Evolutionary conservation across 345 rosid genomes (phyloP).

Genomic region (Mallotus nudiflorus): DNA sequence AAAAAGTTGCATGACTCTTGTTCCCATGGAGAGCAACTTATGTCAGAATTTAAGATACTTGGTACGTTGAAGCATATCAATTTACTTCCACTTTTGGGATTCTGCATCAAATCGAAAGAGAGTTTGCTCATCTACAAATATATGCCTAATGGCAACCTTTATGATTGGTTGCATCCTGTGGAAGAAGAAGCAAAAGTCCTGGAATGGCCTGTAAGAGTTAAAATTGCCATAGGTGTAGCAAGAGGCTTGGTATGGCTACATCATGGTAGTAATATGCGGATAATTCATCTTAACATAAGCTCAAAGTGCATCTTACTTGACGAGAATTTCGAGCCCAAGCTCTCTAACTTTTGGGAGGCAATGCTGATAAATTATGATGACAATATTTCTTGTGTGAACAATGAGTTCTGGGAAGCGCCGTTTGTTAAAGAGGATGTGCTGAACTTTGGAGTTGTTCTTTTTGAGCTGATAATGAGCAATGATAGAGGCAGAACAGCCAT

Average conservation of each 20-base stretch:
- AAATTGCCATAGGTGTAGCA: constrained; percentile 24
- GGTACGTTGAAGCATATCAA: constrained; percentile 25
- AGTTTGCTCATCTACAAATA: constrained; percentile 27
- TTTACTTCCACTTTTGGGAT: constrained; percentile 33
- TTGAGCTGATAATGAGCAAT: constrained; percentile 18
- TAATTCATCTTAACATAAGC: constrained; percentile 22
- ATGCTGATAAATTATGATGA: background rate
- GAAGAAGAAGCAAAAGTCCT: background rate
- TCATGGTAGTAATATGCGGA: background rate
- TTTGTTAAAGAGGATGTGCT: constrained; percentile 22
- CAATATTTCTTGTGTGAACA: background rate
- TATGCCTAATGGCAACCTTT: constrained; percentile 29
- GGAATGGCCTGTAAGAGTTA: constrained; percentile 28
- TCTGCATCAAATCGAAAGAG: constrained; percentile 12
- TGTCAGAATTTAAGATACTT: constrained; percentile 19
- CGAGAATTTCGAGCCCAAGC: constrained; percentile 16
- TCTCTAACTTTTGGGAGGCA: constrained; percentile 19
- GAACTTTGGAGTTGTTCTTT: constrained; percentile 22
- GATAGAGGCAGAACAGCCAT: constrained; percentile 1
- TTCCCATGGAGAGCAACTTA: constrained; percentile 21
- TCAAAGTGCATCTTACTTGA: constrained; percentile 28
- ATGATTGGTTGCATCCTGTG: constrained; percentile 10
- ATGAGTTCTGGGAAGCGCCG: constrained; percentile 16
- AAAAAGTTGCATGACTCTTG: constrained; percentile 24
- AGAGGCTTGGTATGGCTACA: constrained; percentile 34